Percentiles rank a stretch among this genome's conserved stretches.
Evolutionary conservation across 306 rosid species (phyloP).

Genomic region (Cucurbita moschata): DNA sequence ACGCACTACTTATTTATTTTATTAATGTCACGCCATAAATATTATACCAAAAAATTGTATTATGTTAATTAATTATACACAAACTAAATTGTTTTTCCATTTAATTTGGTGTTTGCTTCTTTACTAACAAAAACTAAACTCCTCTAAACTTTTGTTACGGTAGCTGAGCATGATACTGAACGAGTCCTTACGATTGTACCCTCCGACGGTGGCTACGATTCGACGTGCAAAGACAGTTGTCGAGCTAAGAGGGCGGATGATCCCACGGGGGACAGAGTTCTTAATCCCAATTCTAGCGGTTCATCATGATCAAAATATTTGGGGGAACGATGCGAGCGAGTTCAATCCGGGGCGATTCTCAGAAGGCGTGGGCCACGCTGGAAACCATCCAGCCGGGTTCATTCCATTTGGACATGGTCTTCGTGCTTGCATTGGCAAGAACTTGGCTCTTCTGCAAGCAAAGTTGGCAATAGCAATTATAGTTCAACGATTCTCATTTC

Average conservation of each 20-base stretch:
- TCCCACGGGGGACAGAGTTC: slow-evolving; percentile 79
- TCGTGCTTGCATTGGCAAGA: slow-evolving; percentile 84
- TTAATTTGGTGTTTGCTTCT: neutral
- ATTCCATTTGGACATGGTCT: slow-evolving; percentile 77
- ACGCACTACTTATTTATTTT: neutral
- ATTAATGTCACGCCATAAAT: neutral
- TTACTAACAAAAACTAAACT: neutral
- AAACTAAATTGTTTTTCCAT: neutral
- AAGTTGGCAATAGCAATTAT: slow-evolving; percentile 59
- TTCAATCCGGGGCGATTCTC: slow-evolving; percentile 83
- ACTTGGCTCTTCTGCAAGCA: slow-evolving; percentile 68
- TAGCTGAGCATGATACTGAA: slow-evolving; percentile 81
- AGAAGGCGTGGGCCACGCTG: slow-evolving; percentile 55
- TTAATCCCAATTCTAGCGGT: slow-evolving; percentile 79
- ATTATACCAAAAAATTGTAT: neutral
- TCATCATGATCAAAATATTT: slow-evolving; percentile 61
- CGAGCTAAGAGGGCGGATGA: slow-evolving; percentile 50
- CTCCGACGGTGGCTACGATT: slow-evolving; percentile 74
- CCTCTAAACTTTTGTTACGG: slow-evolving; percentile 5
- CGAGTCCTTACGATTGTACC: slow-evolving; percentile 72
- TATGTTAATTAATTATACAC: neutral
- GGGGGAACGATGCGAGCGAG: slow-evolving; percentile 78
- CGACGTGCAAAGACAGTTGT: slow-evolving; percentile 57
- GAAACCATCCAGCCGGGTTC: slow-evolving; percentile 55
- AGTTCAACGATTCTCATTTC: slow-evolving; percentile 74